These are phyloP conservation scores for Fraxinus sp. DNA, from an alignment of 305 asterid genomes.

Conservation along the genomic window DNA sequence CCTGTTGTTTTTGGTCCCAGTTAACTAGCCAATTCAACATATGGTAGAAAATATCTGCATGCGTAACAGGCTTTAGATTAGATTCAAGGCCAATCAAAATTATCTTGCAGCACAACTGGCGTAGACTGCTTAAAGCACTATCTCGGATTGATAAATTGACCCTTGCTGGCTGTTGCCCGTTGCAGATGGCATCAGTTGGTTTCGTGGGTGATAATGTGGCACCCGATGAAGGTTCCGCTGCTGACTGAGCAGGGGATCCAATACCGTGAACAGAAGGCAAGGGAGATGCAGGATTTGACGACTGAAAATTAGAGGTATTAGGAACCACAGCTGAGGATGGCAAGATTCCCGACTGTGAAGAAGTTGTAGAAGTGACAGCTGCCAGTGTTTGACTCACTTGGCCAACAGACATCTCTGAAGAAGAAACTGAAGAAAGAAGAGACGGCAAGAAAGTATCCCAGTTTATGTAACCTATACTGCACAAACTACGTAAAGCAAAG, in stretches of 20 bases:
- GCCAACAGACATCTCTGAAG: conserved; percentile 70
- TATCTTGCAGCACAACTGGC: conserved; percentile 90
- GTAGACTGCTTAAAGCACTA: conserved; percentile 74
- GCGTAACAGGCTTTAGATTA: conserved; percentile 75
- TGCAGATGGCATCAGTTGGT: conserved; percentile 54
- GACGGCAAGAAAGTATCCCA: conserved; percentile 94
- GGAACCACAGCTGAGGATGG: conserved; percentile 54
- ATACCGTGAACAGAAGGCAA: conserved; percentile 73
- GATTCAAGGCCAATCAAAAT: conserved; percentile 71
- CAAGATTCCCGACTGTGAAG: conserved; percentile 68
- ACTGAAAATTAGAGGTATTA: conserved; percentile 57
- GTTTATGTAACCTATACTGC: conserved; percentile 65
- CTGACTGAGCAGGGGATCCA: conserved; percentile 86
- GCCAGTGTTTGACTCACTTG: conserved; percentile 63
- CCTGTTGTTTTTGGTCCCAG: conserved; percentile 79
- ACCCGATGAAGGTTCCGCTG: conserved; percentile 72
- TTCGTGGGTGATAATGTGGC: conserved; percentile 64
- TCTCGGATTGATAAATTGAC: conserved; percentile 49
- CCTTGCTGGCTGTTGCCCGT: conserved; percentile 59
- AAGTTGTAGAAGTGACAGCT: conserved; percentile 53
- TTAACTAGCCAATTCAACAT: conserved; percentile 88
- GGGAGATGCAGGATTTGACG: conserved; percentile 88
- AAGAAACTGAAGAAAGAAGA: conserved; percentile 84
- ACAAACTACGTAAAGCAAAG: conserved; percentile 78
- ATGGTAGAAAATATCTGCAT: conserved; percentile 70